These are phyloP conservation scores for Fusarium sp. DNA, from an alignment of 2,329 filamentous ascomycete genomes.

Conservation along the genomic window DNA sequence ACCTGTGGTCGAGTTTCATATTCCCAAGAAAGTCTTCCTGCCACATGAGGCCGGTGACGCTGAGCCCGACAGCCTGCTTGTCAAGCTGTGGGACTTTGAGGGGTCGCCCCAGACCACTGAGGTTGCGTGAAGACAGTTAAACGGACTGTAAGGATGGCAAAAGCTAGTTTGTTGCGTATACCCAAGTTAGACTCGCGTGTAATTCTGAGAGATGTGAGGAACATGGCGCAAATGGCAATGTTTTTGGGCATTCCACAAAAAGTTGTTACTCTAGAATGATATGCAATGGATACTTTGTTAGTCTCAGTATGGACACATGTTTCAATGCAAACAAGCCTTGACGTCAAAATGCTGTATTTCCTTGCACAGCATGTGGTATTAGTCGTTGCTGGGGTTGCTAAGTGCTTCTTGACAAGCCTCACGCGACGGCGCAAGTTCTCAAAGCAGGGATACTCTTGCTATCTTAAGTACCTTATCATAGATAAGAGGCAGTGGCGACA, in stretches of 20 bases:
- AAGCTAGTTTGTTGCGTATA: conserved; percentile 15
- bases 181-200: conserved; percentile 6
- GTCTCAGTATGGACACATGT: not conserved
- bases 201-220: not conserved
- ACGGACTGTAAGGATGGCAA: not conserved
- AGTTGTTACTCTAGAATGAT: not conserved
- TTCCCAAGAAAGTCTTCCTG: conserved; percentile 84
- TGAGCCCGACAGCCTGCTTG: conserved; percentile 66
- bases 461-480: not conserved
- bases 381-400: not conserved
- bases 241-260: not conserved
- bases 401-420: not conserved
- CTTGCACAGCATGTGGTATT: not conserved
- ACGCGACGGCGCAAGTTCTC: not conserved
- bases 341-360: not conserved
- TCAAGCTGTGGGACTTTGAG: conserved; percentile 72
- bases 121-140: conserved; percentile 12
- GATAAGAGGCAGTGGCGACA: not conserved
- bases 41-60: conserved; percentile 61
- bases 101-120: conserved; percentile 13
- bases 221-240: conserved; percentile 3
- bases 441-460: not conserved
- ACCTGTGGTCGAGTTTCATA: conserved; percentile 92
- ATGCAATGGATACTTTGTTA: not conserved
- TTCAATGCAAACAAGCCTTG: not conserved